These are phyloP conservation scores for Coniella lustricola DNA, from an alignment of 2,329 filamentous ascomycete species.

Conservation along the genomic window DNA sequence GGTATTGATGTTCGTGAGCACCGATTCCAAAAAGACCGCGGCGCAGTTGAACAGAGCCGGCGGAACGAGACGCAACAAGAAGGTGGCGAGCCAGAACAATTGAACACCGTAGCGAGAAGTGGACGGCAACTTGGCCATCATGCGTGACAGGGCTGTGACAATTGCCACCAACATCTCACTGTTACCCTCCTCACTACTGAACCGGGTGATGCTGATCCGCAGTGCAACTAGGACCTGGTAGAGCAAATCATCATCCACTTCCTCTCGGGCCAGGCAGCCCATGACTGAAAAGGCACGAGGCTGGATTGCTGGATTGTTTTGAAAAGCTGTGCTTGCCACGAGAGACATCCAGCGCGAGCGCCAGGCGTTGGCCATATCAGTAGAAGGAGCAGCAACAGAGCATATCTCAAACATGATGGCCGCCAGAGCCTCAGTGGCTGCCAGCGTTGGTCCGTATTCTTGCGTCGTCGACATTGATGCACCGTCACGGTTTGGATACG, in stretches of 20 bases:
- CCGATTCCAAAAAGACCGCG: slow-evolving; percentile 57
- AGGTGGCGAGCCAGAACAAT: slow-evolving; percentile 64
- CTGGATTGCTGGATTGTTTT: slow-evolving; percentile 66
- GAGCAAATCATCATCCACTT: slow-evolving; percentile 63
- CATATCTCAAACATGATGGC: slow-evolving; percentile 58
- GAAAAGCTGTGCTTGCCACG: slow-evolving; percentile 65
- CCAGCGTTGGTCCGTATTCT: slow-evolving; percentile 44
- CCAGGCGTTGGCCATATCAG: slow-evolving; percentile 62
- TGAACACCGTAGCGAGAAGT: slow-evolving; percentile 62
- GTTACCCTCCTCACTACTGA: slow-evolving; percentile 52
- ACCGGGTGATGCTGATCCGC: slow-evolving; percentile 57
- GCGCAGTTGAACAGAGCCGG: slow-evolving; percentile 58
- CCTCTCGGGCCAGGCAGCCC: slow-evolving; percentile 63
- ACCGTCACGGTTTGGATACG: slow-evolving; percentile 40
- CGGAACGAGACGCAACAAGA: slow-evolving; percentile 57
- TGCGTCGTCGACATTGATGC: slow-evolving; percentile 47
- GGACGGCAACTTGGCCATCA: slow-evolving; percentile 62
- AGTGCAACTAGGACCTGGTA: slow-evolving; percentile 65
- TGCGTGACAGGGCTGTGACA: slow-evolving; percentile 59
- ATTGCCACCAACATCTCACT: slow-evolving; percentile 64
- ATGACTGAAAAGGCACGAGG: slow-evolving; percentile 64
- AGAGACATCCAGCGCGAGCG: slow-evolving; percentile 67
- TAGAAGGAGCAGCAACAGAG: slow-evolving; percentile 54
- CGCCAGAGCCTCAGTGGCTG: slow-evolving; percentile 55
- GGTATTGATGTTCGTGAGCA: slow-evolving; percentile 56